Evolutionary conservation across 345 rosid species (phyloP), one percentile per base, ranked within the genome.

Genomic region (Jatropha curcas): DNA sequence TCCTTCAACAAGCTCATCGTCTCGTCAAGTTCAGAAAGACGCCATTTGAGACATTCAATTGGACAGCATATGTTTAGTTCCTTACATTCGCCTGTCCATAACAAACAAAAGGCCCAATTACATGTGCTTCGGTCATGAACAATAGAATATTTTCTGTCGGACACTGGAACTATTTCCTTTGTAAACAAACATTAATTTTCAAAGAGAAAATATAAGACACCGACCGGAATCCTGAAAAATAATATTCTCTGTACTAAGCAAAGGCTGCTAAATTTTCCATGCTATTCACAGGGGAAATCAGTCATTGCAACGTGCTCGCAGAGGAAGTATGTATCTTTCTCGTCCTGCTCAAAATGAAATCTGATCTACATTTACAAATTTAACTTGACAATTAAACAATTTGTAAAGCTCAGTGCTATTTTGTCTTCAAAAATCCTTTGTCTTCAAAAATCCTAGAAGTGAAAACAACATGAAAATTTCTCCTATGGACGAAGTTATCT

Each of bases 401-500:
- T 24, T 11, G 10, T 48, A 25, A 56, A 56, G 22, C 6, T 52
- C 57, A n/a, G n/a, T 2, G n/a, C 57, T 20, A 20, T 16, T n/a
- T n/a, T n/a, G n/a, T n/a, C n/a, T n/a, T n/a, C n/a, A n/a, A n/a
- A n/a, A n/a, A n/a, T n/a, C n/a, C 20, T 30, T 1, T 2, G 0
- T 2, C 31, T n/a, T 27, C 9, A 1, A 41, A 64, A 39, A 25
- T 27, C 17, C 22, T 6, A 52, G 20, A 1, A 53, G 19, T 6
- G n/a, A n/a, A 46, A 71, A 30, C 7, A 12, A 27, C 19, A 7
- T 25, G 4, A 43, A 30, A 28, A 52, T n/a, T n/a, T n/a, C 8
- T 30, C 57, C 76, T 55, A 50, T 0, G 89, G 76, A 65, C 88
- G 89, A 67, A 91, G 95, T 82, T 93, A 91, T 65, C 95, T 86